A percentile compares a stretch with the other conserved stretches of the same genome.
phyloP scores from a whole-genome alignment of 2,329 filamentous ascomycete genomes.

The Hypoxylon sp. region DNA sequence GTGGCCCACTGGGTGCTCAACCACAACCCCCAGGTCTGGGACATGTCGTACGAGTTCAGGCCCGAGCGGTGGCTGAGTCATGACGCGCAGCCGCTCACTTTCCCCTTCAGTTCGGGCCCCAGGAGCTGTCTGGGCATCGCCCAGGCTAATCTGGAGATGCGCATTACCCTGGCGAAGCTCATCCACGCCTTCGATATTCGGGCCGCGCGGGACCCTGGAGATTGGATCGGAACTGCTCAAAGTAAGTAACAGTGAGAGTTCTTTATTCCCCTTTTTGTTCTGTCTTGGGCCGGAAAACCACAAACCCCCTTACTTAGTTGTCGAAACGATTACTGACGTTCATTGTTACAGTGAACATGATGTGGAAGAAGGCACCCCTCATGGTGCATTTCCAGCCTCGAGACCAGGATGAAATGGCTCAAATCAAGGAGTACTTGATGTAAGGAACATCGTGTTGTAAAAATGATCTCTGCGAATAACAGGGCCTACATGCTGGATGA shows the following conservation, averaged over 20 bases:
- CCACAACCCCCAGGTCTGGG: slow-evolving; percentile 46
- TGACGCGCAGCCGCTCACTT: slow-evolving; percentile 25
- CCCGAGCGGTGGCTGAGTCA: slow-evolving; percentile 49
- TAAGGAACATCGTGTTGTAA: not conserved
- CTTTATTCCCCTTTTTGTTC: not conserved
- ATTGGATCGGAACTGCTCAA: slow-evolving; percentile 45
- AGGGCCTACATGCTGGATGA: not conserved
- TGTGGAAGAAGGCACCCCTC: slow-evolving; percentile 50
- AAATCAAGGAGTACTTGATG: slow-evolving; percentile 4
- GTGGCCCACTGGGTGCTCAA: slow-evolving; percentile 46
- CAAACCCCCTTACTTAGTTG: not conserved
- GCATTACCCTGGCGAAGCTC: slow-evolving; percentile 49
- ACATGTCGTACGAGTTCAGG: slow-evolving; percentile 45
- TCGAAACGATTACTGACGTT: not conserved
- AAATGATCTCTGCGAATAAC: not conserved
- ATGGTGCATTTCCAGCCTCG: slow-evolving; percentile 45
- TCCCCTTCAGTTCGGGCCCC: slow-evolving; percentile 49
- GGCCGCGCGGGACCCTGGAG: slow-evolving; percentile 35
- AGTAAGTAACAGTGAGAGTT: not conserved
- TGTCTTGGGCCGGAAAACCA: not conserved
- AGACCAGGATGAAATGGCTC: not conserved
- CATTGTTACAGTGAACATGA: slow-evolving; percentile 41
- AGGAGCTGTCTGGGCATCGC: slow-evolving; percentile 49
- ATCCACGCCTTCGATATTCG: slow-evolving; percentile 46
- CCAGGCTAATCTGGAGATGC: slow-evolving; percentile 51